Evolutionary conservation across 805 yeast species (phyloP), one percentile per base, ranked within the genome.

Genomic region (Debaryomyces prosopidis): DNA sequence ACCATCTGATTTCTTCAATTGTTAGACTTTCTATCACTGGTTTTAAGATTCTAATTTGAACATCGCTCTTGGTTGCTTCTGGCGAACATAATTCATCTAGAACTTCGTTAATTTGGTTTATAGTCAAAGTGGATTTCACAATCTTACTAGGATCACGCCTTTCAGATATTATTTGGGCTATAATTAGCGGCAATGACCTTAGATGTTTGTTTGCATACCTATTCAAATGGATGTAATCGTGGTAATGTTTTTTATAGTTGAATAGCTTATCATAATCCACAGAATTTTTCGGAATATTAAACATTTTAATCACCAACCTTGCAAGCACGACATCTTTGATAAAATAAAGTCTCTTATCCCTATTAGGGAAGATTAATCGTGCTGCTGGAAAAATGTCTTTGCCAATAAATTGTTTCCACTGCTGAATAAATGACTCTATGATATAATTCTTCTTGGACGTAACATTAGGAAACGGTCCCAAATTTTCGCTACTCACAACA

Each of bases 241-340:
- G 73, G 46, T 62, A 69, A 27, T 59, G 53, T 19, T 52, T 56
- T 45, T 70, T 71, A 75, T 76, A 72, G 46, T 64, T 60, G 37
- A 53, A 57, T 26, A 72, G 54, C n/a, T 60, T 55, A 35, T 54
- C 49, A 37, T 83, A 85, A 44, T 89, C 89, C 2, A 72, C 73
- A 7, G 90, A 80, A 5, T 77, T 77, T 39, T 77, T 76, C 2
- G 86, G 80, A 6, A 91, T 69, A 36, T 76, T 77, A 42, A 84
- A 69, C 35, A 84, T 73, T 49, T 77, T 70, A 37, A 77, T 65
- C 2, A 66, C 62, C 9, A 69, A 49, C 19, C 69, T 68, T 0
- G 84, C 86, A 28, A 91, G 61, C 0, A 80, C 74, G 15, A 69
- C 68, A 50, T 90, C 96, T 58, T 81, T 82, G 34, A 88, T 69